Conservation (phyloP, 371 early-diverging fungal genomes). For the Mortierella sp. region DNA sequence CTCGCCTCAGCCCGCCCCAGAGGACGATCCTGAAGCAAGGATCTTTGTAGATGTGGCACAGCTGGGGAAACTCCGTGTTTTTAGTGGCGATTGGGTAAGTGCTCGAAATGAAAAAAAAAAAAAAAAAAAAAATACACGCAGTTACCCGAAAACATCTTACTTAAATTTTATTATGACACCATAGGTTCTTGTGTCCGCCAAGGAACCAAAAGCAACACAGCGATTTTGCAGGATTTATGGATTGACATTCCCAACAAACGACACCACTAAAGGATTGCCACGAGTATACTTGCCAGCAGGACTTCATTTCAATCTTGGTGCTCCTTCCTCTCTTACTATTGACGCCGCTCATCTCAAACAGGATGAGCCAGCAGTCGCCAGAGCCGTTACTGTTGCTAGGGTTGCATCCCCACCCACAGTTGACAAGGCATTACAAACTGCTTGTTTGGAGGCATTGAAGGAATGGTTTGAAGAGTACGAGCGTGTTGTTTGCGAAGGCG, state of each 20-base stretch:
- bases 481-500: slow-evolving; percentile 79
- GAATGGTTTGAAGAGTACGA: slow-evolving; percentile 77
- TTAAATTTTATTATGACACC: neutral
- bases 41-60: slow-evolving; percentile 69
- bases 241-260: slow-evolving; percentile 21
- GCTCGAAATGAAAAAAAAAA: too few species aligned
- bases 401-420: slow-evolving; percentile 81
- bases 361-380: slow-evolving; percentile 70
- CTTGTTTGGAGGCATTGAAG: slow-evolving; percentile 72
- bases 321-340: slow-evolving; percentile 57
- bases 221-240: slow-evolving; percentile 42
- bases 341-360: slow-evolving; percentile 54
- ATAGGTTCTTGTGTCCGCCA: slow-evolving; percentile 32
- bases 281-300: slow-evolving; percentile 67
- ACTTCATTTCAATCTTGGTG: slow-evolving; percentile 71
- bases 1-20: slow-evolving; percentile 63
- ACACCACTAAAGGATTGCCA: slow-evolving; percentile 42
- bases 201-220: slow-evolving; percentile 22
- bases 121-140: too few species aligned
- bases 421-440: slow-evolving; percentile 75
- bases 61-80: slow-evolving; percentile 73
- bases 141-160: too few species aligned
- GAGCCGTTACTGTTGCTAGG: slow-evolving; percentile 78
- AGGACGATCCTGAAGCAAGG: slow-evolving; percentile 70
- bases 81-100: slow-evolving; percentile 83